These are phyloP conservation scores for Fusarium miscanthi DNA, from an alignment of 2,329 filamentous ascomycete genomes.

Conservation along the genomic window DNA sequence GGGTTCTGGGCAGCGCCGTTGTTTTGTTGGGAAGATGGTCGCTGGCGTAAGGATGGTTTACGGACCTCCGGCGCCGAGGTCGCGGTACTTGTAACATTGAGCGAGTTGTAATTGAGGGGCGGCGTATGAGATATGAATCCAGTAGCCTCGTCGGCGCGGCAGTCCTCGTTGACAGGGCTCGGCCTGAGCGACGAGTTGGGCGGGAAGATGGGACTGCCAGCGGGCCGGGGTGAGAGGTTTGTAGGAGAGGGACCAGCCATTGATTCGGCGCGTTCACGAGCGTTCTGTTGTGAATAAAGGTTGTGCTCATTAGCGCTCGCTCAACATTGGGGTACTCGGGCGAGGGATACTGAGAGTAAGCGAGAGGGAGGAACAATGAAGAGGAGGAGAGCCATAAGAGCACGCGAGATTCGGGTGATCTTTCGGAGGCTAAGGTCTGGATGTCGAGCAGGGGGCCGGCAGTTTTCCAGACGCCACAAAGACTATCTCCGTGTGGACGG, in stretches of 20 bases:
- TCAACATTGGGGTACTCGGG: not conserved
- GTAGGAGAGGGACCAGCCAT: constrained; percentile 48
- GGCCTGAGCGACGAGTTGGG: constrained; percentile 29
- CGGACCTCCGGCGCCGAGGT: constrained; percentile 27
- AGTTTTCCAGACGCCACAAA: constrained; percentile 25
- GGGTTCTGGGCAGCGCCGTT: constrained; percentile 1
- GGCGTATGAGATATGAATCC: constrained; percentile 52
- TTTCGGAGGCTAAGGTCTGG: constrained; percentile 28
- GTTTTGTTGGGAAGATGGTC: constrained; percentile 18
- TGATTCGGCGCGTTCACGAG: constrained; percentile 56
- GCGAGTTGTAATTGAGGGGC: constrained; percentile 55
- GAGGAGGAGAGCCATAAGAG: constrained; percentile 5
- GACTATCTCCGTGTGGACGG: not conserved
- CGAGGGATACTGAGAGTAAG: not conserved
- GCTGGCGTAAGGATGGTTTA: constrained; percentile 22
- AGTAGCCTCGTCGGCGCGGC: constrained; percentile 55
- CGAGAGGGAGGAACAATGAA: constrained; percentile 1
- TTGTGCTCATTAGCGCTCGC: constrained; percentile 22
- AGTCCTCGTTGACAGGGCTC: constrained; percentile 39
- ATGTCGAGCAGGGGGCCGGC: constrained; percentile 26
- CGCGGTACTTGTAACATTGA: constrained; percentile 43
- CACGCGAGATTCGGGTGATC: constrained; percentile 33
- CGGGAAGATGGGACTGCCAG: constrained; percentile 34
- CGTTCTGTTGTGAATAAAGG: constrained; percentile 48
- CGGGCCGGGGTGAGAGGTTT: constrained; percentile 17